Evolutionary conservation across 345 rosid genomes (phyloP).

Genomic region (Citrus inodora): DNA sequence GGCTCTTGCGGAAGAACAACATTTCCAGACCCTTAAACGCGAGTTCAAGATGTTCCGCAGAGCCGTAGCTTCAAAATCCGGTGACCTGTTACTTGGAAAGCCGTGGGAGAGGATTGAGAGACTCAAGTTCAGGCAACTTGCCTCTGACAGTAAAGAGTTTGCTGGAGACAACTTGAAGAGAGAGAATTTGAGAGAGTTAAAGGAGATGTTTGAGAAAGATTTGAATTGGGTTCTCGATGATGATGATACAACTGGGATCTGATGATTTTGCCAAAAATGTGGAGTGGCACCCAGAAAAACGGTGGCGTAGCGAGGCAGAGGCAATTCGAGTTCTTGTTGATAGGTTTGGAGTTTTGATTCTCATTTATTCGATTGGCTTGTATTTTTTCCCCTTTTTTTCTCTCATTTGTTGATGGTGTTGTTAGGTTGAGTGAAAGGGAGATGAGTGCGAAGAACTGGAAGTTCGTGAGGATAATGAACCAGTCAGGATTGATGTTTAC

Average conservation of each 20-base stretch:
- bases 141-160: conserved; percentile 40
- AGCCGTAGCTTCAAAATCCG: conserved; percentile 26
- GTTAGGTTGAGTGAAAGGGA: conserved; percentile 68
- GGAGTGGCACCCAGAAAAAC: conserved; percentile 42
- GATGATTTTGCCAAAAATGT: conserved; percentile 22
- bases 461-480: conserved; percentile 88
- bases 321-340: conserved; percentile 65
- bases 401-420: not conserved
- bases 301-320: conserved; percentile 67
- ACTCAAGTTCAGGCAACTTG: conserved; percentile 54
- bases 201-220: conserved; percentile 66
- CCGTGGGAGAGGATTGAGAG: conserved; percentile 91
- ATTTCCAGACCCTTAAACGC: conserved; percentile 41
- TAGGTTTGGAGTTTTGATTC: conserved; percentile 34
- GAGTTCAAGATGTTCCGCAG: conserved; percentile 68
- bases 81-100: conserved; percentile 47
- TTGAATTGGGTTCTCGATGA: conserved; percentile 84
- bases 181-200: conserved; percentile 62
- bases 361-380: not conserved
- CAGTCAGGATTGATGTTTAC: conserved; percentile 74
- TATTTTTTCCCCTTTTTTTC: not conserved
- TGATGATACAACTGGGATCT: conserved; percentile 54
- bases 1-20: conserved; percentile 44
- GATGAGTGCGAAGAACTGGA: conserved; percentile 74
- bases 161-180: conserved; percentile 40